Base-by-base conservation (phyloP, 2,329 filamentous ascomycete species). In the Catunica adiposa region DNA sequence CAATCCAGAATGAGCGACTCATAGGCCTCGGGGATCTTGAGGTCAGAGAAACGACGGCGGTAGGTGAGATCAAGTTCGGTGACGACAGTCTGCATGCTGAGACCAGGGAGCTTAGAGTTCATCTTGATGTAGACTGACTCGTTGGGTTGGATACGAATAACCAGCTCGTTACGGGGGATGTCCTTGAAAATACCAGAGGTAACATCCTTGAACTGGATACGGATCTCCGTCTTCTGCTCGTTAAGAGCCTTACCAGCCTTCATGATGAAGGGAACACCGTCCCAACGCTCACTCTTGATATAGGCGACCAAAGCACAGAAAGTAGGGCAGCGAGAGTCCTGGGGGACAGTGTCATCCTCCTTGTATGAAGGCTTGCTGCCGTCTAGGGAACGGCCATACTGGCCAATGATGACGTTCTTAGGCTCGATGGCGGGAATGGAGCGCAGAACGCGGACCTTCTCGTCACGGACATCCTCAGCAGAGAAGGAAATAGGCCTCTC, bases 71-170 rank as follows among this genome's bases (percentile, higher is more conserved):
- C 92, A 59, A 98, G 85, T 75, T 98, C 92, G 59, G 92, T 98
- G 63, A 96, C 87, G 40, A 97, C 92, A 11, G 92, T 98, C 77
- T 98, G 92, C 89, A 97, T 98, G 76, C 89, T 97, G 65, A 98
- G 77, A 64, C 92, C 92, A 20, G 92, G 94, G 58, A 98, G 78
- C 78, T 98, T 98, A 29, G 90, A 97, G 83, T 98, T 98, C 92
- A 98, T 98, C 82, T 98, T 98, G 71, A 97, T 94, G 75, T 98
- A 98, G 62, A 98, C 89, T 68, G 87, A 94, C 78, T 98, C 92
- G 74, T 98, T 98, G 64, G 92, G 92, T 76, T 98, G 92, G 62
- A 98, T 94, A 63, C 92, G 89, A 75, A 98, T 96, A 65, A 98
- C 92, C 62, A 98, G 84, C 74, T 98, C 92, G 75, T 98, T 98